Evolutionary conservation across 352 stramenopile species (phyloP), one percentile per base, ranked within the genome.

Genomic region (Pythium rhizo-oryzae): DNA sequence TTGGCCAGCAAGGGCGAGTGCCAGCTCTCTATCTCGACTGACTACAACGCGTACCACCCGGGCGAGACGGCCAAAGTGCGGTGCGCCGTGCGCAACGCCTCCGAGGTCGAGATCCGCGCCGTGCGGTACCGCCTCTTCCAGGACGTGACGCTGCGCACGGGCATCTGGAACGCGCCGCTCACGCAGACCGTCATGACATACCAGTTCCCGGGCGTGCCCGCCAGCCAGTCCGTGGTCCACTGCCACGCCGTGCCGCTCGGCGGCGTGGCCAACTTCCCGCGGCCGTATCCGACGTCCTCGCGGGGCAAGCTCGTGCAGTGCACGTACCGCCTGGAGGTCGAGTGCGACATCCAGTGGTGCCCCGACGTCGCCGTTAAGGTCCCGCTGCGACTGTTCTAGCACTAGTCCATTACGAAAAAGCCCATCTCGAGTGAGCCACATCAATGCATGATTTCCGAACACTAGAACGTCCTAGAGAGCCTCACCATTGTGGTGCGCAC

Each of bases 21-120:
- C 47, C 21, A 75, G 8, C 61, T 92, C 1, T 61, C 76, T 19
- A 79, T 81, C 3, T n/a, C 71, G 74, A 0, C 85, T 90, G 75
- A 75, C 87, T 87, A 83, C 49, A 85, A 82, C 61, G 74, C 89
- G 30, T 92, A 89, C 56, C 66, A 87, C 30, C 54, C 81, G 0
- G 75, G 79, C 16, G 78, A 90, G 35, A 85, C 78, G 9, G 74
- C 79, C 47, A 62, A 81, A 16, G 83, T 90, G 60, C 74, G 81
- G 21, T 88, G 79, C 63, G 70, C 80, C 47, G 21, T 54, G 23
- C 47, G 25, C 11, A 54, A 54, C 23, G 47, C 19, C 47, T 37
- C 21, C 9, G 47, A 30, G 21, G 21, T 54, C 21, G 47, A 54
- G 47, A 54, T 54, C 47, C 47, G 47, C 15, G 47, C 47, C 6